These are phyloP conservation scores for Basidiobolus meristosporus DNA, from an alignment of 371 early-diverging fungal species.

Conservation along the genomic window DNA sequence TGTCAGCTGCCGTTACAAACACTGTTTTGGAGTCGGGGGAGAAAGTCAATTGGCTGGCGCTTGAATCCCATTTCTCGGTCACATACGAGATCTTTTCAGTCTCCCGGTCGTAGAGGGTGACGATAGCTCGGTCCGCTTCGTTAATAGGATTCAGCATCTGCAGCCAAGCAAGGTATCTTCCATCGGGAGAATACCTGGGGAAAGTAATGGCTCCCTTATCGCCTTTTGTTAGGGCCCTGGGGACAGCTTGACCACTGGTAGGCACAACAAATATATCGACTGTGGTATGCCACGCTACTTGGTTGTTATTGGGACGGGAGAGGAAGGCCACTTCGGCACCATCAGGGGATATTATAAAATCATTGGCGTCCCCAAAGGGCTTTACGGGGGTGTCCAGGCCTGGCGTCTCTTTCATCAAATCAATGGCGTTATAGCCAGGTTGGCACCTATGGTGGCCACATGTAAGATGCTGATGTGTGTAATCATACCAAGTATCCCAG, in stretches of 20 bases:
- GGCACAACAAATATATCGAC: conserved; percentile 40
- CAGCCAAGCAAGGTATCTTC: conserved; percentile 39
- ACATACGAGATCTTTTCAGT: conserved; percentile 12
- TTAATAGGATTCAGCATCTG: conserved; percentile 52
- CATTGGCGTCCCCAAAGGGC: conserved; percentile 29
- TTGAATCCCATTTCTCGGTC: conserved; percentile 40
- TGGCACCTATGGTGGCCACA: conserved; percentile 11
- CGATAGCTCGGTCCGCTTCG: conserved; percentile 57
- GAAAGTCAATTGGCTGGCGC: conserved; percentile 33
- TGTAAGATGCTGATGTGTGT: conserved; percentile 36
- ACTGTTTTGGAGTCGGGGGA: conserved; percentile 20
- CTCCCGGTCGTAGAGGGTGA: conserved; percentile 28
- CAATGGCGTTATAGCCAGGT: conserved; percentile 7
- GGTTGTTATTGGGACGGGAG: conserved; percentile 29
- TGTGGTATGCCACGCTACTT: conserved; percentile 61
- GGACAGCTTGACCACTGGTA: conserved; percentile 14
- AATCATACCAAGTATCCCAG: conserved; percentile 38
- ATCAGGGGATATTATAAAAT: conserved; percentile 38
- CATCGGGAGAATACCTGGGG: conserved; percentile 40
- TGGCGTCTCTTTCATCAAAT: conserved; percentile 10
- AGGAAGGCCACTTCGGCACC: conserved; percentile 47
- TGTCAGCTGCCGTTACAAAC: conserved; percentile 34
- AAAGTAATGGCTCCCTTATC: conserved; percentile 34
- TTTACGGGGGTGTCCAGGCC: conserved; percentile 25
- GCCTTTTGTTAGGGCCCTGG: conserved; percentile 23